Evolutionary conservation across 2,329 filamentous ascomycete species (phyloP), one percentile per base, ranked within the genome.

Genomic region (Alternaria consortialis): DNA sequence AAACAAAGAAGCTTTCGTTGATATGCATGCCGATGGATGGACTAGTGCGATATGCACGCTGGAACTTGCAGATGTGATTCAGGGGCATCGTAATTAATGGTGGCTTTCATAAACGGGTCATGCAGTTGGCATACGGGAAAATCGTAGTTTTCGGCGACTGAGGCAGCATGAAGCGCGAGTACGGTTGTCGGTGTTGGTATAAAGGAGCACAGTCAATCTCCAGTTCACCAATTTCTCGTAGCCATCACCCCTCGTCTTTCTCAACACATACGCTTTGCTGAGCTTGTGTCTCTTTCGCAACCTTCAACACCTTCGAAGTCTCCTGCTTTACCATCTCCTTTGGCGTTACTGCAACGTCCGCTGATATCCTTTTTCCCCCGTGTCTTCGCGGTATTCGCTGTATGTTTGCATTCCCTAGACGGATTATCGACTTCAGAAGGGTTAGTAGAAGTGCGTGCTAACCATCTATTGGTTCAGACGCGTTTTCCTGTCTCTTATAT

Each of bases 401-500:
- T 20, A 51, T 20, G 44, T 36, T 15, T 20, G 7, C 44, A 7
- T 36, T 36, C 15, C 34, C 15, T 36, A 36, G 15, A 12, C 15
- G 2, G 12, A 36, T 36, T 29, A 4, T 29, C 27, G 27, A 5
- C 7, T 4, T 29, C 27, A 29, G 27, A n/a, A 29, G 27, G 27
- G 27, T 29, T 29, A 29, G 34, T 27, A 48, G 44, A 48, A 15
- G 29, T 36, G 44, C 23, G 44, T 34, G 7, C 27, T 34, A 15
- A 27, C 29, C 4, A n/a, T 81, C 65, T 13, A 15, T 13, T 44
- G 5, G 9, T 29, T 29, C 15, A 42, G 13, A 42, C 5, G 15
- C 29, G 58, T 72, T 52, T 82, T 69, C 27, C 27, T 29, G 27
- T 29, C 27, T 29, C 27, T 29, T 5, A 29, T 29, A 29, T 4